phyloP scores from a whole-genome alignment of 1,139 yeast species.

The Geotrichum siamense region DNA sequence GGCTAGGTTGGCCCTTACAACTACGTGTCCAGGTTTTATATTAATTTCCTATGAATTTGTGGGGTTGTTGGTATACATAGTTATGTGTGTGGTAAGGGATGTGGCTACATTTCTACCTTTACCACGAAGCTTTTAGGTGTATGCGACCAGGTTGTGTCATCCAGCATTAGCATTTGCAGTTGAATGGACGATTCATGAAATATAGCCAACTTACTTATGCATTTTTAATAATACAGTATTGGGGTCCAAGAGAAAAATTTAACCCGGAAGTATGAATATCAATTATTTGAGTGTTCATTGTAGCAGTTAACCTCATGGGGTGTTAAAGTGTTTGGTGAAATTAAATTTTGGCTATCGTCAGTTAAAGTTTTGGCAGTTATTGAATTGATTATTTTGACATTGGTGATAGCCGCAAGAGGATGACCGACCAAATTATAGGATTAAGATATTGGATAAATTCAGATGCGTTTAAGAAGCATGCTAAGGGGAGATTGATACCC shows the following conservation, averaged over 20 bases:
- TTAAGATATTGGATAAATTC: constrained; percentile 61
- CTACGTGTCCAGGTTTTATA: constrained; percentile 67
- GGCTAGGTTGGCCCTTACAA: constrained; percentile 58
- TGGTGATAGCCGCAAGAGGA: constrained; percentile 68
- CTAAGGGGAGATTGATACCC: constrained; percentile 26
- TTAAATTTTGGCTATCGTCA: constrained; percentile 62
- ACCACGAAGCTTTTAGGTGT: constrained; percentile 64
- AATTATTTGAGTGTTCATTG: constrained; percentile 53
- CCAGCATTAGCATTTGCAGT: constrained; percentile 70
- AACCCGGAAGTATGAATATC: constrained; percentile 66
- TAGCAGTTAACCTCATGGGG: constrained; percentile 52
- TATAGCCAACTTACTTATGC: constrained; percentile 56
- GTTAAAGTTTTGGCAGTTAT: constrained; percentile 62
- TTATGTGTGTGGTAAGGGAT: constrained; percentile 67
- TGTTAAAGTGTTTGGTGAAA: constrained; percentile 57
- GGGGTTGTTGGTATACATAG: constrained; percentile 59
- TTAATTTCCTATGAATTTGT: constrained; percentile 53
- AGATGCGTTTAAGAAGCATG: constrained; percentile 51
- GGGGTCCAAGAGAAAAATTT: constrained; percentile 46
- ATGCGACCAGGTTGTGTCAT: constrained; percentile 60
- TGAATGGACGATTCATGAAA: constrained; percentile 61
- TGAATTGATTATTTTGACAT: constrained; percentile 62
- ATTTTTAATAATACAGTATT: constrained; percentile 53
- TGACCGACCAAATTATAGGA: constrained; percentile 57
- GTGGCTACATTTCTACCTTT: constrained; percentile 67